Evolutionary conservation across 805 yeast genomes (phyloP), one percentile per base, ranked within the genome.

Genomic region (Ogataea methanolica): DNA sequence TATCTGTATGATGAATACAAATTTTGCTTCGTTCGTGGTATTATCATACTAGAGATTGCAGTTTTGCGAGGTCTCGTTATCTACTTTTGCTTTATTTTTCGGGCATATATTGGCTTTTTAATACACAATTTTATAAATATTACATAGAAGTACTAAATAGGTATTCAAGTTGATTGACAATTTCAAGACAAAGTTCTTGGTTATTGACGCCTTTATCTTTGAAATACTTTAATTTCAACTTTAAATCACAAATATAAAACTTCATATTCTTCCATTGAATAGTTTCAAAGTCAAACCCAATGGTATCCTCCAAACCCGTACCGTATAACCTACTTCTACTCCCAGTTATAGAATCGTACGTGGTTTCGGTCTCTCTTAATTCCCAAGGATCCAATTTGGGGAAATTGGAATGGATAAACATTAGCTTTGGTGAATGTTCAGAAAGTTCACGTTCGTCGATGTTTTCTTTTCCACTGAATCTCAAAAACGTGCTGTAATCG

Each of bases 371-470:
- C n/a, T 58, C 49, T 47, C 69, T 73, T 50, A 83, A 68, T 15
- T 66, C 65, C 71, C 82, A 76, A 2, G 88, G 88, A 57, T 83
- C 79, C 49, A 83, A 63, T 60, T 83, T 83, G 7, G 88, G 88
- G 66, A 73, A 76, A 59, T 83, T 83, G 34, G 86, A 79, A 59
- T 83, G 89, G 43, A 82, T 75, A 55, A 83, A 83, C 49, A 81
- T 55, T 16, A 68, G 59, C 36, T 58, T 57, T 41, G 73, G 71
- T n/a, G 33, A 39, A 15, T 44, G 36, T 33, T 59, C 66, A 3
- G 44, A 36, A 17, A 61, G 9, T 26, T 39, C 33, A 23, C 41
- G 16, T 39, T 33, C 31, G 16, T 39, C 59, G 3, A 47, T 45
- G 2, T 50, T 56, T 3, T 42, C 41, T 2, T 40, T 21, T 2